Base-by-base conservation (phyloP, 805 yeast species). In the Geotrichum ghanense region DNA sequence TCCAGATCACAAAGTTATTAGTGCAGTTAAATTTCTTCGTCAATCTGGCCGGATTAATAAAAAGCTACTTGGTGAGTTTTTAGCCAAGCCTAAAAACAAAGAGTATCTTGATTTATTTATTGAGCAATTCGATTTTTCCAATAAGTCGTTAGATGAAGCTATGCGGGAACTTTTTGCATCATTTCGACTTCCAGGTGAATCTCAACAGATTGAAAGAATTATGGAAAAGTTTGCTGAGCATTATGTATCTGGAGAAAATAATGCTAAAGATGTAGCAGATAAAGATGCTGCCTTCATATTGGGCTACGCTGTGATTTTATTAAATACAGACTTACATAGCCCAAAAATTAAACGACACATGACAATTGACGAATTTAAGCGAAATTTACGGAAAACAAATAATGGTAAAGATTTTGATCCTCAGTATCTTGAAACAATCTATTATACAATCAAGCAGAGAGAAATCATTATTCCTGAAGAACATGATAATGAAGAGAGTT, bases 391-490 rank as follows among this genome's bases (percentile, higher is more conserved):
- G 52, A 95, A 95, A 4, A 83, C 87, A 22, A 81, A 80, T 53
- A 76, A 76, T 19, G 72, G 72, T 23, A 72, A 74, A 31, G 92
- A 89, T 63, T 89, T 84, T 67, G 90, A 94, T 2, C 73, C 72
- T 21, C 88, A 95, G 84, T 90, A 87, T 58, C 69, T 90, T 51
- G 79, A 81, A 50, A 83, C 76, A 52, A 87, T 90, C 22, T 92
- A 84, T 63, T 67, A 74, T 22, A 83, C 95, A 1, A 89, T 92
- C 47, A 74, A 78, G 50, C 85, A 81, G 47, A 76, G 83, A 45
- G 99, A 92, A 63, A 92, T 92, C 52, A 86, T 92, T 43, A 85
- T 94, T 89, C 97, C 98, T 0, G 97, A 92, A 57, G 98, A 92
- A 58, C 97, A 90, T 56, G 94, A 87, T 60, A 85, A 88, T 9